Evolutionary conservation across 257 asterid species (phyloP).

Genomic region (Oldenlandia corymbosa): DNA sequence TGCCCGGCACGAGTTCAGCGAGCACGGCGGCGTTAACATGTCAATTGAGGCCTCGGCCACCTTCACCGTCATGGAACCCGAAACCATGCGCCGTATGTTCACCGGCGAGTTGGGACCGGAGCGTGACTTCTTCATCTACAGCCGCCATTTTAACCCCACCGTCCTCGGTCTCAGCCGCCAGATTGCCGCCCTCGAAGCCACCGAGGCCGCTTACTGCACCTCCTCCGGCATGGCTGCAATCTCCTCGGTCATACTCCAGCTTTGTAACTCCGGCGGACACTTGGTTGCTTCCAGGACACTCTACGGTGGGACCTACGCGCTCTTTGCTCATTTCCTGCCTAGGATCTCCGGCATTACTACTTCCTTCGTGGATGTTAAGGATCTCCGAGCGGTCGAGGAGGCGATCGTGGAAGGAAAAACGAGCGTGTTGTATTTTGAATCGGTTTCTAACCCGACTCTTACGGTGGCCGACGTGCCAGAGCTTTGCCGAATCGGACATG

Average conservation of each 20-base stretch:
- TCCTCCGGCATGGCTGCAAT: slow-evolving; percentile 98
- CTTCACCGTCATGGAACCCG: slow-evolving; percentile 97
- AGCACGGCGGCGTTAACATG: slow-evolving; percentile 99
- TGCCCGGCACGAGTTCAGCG: slow-evolving; percentile 95
- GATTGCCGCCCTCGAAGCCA: slow-evolving; percentile 88
- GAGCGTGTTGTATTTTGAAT: slow-evolving; percentile 68
- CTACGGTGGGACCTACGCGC: slow-evolving; percentile 93
- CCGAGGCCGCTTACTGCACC: slow-evolving; percentile 96
- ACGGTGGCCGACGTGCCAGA: slow-evolving; percentile 87
- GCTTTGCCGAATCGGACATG: slow-evolving; percentile 75
- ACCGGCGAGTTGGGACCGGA: slow-evolving; percentile 93
- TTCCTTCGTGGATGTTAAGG: slow-evolving; percentile 70
- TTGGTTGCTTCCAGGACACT: slow-evolving; percentile 73
- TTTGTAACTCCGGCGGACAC: slow-evolving; percentile 91
- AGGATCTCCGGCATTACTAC: slow-evolving; percentile 80
- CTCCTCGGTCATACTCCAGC: slow-evolving; percentile 74
- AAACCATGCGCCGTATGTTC: slow-evolving; percentile 91
- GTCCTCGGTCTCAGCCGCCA: slow-evolving; percentile 82
- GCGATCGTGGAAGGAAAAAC: slow-evolving; percentile 67
- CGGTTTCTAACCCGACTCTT: slow-evolving; percentile 73
- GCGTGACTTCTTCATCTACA: slow-evolving; percentile 83
- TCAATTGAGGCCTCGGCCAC: slow-evolving; percentile 99
- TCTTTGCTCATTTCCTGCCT: slow-evolving; percentile 67
- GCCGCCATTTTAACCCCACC: slow-evolving; percentile 95
- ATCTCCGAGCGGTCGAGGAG: slow-evolving; percentile 42